phyloP scores from a whole-genome alignment of 257 asterid genomes.

The Nicotiana undulata region DNA sequence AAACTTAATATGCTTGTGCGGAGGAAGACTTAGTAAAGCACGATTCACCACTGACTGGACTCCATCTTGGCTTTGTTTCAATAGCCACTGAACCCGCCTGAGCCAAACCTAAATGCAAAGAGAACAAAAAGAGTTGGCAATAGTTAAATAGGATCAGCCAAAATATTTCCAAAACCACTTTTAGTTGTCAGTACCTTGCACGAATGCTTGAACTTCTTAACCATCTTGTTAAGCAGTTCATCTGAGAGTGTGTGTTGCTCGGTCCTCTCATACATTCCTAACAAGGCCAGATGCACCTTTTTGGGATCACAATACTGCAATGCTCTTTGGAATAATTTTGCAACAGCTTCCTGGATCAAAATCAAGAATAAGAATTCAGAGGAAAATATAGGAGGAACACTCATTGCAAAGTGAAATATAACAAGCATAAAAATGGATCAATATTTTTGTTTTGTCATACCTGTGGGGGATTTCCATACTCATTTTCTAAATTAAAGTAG shows the following conservation, averaged over 20 bases:
- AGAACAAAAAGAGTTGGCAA: not conserved
- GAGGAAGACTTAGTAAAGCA: not conserved
- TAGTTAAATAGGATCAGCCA: not conserved
- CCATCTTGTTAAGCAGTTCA: slow-evolving; percentile 77
- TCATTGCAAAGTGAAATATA: not conserved
- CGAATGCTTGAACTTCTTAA: slow-evolving; percentile 72
- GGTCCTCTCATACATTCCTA: slow-evolving; percentile 75
- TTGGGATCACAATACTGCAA: slow-evolving; percentile 84
- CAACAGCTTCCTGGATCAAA: slow-evolving; percentile 67
- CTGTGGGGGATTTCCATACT: slow-evolving; percentile 89
- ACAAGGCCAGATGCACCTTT: slow-evolving; percentile 69
- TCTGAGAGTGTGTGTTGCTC: slow-evolving; percentile 59
- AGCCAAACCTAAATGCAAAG: slow-evolving; percentile 66
- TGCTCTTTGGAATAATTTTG: slow-evolving; percentile 69
- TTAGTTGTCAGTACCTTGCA: slow-evolving; percentile 53
- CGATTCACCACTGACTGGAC: slow-evolving; percentile 57
- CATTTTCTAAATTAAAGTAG: slow-evolving; percentile 84
- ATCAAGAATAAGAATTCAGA: not conserved
- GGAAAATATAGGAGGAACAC: not conserved
- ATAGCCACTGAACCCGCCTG: slow-evolving; percentile 44
- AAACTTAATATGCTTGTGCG: slow-evolving; percentile 22
- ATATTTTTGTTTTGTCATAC: slow-evolving; percentile 23
- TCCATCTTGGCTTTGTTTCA: slow-evolving; percentile 53
- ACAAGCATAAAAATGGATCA: not conserved
- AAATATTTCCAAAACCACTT: not conserved